Percentiles rank a stretch among this genome's conserved stretches.
These are phyloP conservation scores for Biancaea sappan DNA, from an alignment of 306 rosid species.

Conservation along the genomic window DNA sequence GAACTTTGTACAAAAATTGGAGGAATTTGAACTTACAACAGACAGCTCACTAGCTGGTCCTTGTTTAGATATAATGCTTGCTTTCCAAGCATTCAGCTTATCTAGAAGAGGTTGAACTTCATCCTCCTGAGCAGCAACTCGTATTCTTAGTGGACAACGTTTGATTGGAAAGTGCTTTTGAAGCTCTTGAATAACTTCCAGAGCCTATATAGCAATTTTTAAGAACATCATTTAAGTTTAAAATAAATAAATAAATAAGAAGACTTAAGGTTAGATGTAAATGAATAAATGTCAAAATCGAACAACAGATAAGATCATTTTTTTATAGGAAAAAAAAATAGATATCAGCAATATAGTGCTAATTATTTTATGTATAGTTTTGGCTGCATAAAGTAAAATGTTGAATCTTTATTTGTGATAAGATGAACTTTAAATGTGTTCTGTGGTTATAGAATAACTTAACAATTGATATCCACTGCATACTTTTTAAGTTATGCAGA, in stretches of 20 bases:
- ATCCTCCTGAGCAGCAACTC: conserved; percentile 59
- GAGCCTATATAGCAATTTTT: conserved; percentile 57
- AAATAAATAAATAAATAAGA: not conserved
- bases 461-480: not conserved
- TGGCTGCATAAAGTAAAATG: not conserved
- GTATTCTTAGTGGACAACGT: conserved; percentile 84
- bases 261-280: not conserved
- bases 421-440: not conserved
- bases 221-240: not conserved
- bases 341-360: not conserved
- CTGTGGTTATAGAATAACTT: not conserved
- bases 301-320: not conserved
- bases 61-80: conserved; percentile 65
- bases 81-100: conserved; percentile 72
- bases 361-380: not conserved
- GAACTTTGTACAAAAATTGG: not conserved
- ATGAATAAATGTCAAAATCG: not conserved
- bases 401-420: not conserved
- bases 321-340: too few species aligned
- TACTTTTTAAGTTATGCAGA: not conserved
- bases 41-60: conserved; percentile 65
- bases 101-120: conserved; percentile 57
- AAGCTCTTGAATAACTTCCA: conserved; percentile 96
- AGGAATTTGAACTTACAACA: conserved; percentile 53
- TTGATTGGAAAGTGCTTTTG: conserved; percentile 89